A percentile compares a stretch with the other conserved stretches of the same genome.
phyloP scores from a whole-genome alignment of 2,329 filamentous ascomycete genomes.

The Cadophora gregata region DNA sequence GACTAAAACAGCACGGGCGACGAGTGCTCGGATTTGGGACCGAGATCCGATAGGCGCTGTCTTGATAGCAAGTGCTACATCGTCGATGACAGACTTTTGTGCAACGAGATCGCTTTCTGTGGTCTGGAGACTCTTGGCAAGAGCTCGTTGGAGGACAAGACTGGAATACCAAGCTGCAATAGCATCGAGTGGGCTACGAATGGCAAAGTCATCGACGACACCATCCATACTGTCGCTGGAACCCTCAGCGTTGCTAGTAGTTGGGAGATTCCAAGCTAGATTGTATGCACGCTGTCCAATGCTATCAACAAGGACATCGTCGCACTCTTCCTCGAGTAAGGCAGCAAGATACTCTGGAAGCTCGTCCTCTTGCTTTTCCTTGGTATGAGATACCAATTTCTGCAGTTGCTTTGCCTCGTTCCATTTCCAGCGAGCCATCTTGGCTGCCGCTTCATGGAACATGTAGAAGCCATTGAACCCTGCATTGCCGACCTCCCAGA shows the following conservation, averaged over 20 bases:
- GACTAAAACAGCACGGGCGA: constrained; percentile 63
- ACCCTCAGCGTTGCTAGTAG: constrained; percentile 66
- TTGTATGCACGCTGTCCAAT: constrained; percentile 89
- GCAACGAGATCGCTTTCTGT: constrained; percentile 53
- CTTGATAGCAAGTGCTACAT: constrained; percentile 72
- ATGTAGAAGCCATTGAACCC: constrained; percentile 68
- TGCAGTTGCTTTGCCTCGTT: constrained; percentile 75
- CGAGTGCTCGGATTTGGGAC: constrained; percentile 65
- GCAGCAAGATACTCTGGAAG: constrained; percentile 78
- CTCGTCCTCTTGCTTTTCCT: constrained; percentile 58
- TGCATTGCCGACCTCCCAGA: constrained; percentile 76
- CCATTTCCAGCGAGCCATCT: constrained; percentile 80
- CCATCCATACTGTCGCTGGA: constrained; percentile 77
- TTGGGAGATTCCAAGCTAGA: constrained; percentile 84
- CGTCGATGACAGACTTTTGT: constrained; percentile 50
- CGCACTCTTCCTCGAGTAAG: constrained; percentile 79
- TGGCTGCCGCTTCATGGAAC: constrained; percentile 73
- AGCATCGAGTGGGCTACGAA: constrained; percentile 86
- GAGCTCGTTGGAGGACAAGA: constrained; percentile 70
- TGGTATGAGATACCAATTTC: constrained; percentile 51
- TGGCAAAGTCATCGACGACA: constrained; percentile 83
- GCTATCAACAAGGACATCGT: constrained; percentile 77
- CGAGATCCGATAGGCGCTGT: constrained; percentile 80
- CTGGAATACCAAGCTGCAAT: constrained; percentile 92
- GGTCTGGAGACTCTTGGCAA: constrained; percentile 66